Evolutionary conservation across 805 yeast species (phyloP), one percentile per base, ranked within the genome.

Genomic region (Wickerhamomyces rabaulensis): DNA sequence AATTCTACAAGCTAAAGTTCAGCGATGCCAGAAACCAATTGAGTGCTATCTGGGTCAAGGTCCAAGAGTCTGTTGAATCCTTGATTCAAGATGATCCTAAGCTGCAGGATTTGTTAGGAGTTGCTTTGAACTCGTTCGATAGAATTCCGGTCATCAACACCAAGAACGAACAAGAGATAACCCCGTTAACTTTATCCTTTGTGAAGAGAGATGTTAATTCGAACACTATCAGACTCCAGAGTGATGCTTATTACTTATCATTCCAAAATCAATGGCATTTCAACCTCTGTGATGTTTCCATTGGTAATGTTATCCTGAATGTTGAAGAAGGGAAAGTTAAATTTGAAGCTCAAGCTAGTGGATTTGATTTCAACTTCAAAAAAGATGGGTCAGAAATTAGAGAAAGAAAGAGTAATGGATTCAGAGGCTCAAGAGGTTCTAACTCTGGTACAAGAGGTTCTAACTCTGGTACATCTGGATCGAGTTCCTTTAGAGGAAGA

Each of bases 231-330:
- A 67, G 76, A 58, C 70, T 69, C 48, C 71, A 79, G 46, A 82
- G 81, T 60, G 88, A 84, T 56, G 65, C 75, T 36, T 79, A 81
- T 53, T 78, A 80, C 58, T 70, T 76, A 15, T 79, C 89, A 1
- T 84, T 81, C 63, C 82, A 81, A 57, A 81, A 82, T 56, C 71
- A 82, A 47, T 86, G 95, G 95, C 88, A 86, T 62, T 82, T 81
- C 62, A 84, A 84, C 55, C 66, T 86, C 40, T 78, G 89, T 55
- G 92, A 85, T 58, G 73, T 72, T 25, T 63, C 69, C 21, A 66
- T 70, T 52, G 89, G 85, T 7, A 62, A 66, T 42, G 66, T 81
- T 44, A 63, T 68, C 41, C 65, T 78, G 47, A 68, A 67, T 45
- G 66, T 70, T 48, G 66, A 58, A 13, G 67, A 71, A 44, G 80